Conservation (phyloP, 2,329 filamentous ascomycete species). For the Monilinia fructigena region DNA sequence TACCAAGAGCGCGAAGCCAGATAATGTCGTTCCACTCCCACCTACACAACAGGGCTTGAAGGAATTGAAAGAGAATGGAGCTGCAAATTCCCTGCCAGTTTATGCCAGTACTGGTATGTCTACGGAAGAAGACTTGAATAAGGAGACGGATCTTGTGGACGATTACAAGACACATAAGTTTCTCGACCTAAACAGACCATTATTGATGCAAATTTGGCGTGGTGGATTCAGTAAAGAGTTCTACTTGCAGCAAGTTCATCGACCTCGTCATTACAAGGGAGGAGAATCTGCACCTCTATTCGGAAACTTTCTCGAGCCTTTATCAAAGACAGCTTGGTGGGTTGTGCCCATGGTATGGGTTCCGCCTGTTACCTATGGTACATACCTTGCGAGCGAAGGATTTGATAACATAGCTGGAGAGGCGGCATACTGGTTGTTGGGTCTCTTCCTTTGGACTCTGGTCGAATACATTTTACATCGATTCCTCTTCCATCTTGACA, state of each 20-base stretch:
- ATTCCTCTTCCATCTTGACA: conserved; percentile 90
- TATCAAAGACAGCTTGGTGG: conserved; percentile 95
- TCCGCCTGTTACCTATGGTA: conserved; percentile 74
- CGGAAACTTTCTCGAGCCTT: conserved; percentile 97
- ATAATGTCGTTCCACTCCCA: conserved; percentile 52
- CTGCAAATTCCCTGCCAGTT: conserved; percentile 43
- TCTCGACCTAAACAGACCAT: conserved; percentile 79
- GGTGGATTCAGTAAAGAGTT: conserved; percentile 93
- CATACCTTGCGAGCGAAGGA: conserved; percentile 61
- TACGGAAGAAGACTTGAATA: conserved; percentile 78
- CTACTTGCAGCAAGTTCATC: conserved; percentile 93
- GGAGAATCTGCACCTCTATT: conserved; percentile 91
- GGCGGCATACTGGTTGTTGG: conserved; percentile 64
- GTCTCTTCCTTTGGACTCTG: conserved; percentile 80
- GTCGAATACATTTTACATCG: conserved; percentile 87
- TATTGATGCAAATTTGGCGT: conserved; percentile 84
- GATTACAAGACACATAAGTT: conserved; percentile 95
- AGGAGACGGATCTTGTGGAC: conserved; percentile 71
- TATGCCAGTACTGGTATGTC: conserved; percentile 79
- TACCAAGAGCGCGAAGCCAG: conserved; percentile 41
- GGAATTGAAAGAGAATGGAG: conserved; percentile 45
- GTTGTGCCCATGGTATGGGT: conserved; percentile 81
- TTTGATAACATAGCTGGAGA: conserved; percentile 51
- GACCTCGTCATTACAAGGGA: conserved; percentile 92
- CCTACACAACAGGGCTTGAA: conserved; percentile 48